Base-by-base conservation (phyloP, 1,139 yeast genomes). In the Blastobotrys apis region DNA sequence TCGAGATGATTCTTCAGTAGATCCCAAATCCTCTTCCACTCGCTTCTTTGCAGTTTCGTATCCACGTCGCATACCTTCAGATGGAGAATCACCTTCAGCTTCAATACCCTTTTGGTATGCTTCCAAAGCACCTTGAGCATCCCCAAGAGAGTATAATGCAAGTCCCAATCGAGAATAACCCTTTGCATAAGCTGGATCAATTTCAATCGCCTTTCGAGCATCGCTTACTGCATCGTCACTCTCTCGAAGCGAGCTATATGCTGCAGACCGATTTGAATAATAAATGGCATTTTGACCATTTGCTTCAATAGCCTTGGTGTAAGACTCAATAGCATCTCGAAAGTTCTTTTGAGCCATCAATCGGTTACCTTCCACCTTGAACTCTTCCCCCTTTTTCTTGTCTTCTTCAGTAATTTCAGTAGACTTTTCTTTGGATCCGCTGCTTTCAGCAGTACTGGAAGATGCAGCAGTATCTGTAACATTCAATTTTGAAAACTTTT, bases 211-310 rank as follows among this genome's bases (percentile, higher is more conserved):
- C 48, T 72, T 70, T 59, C 81, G 75, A 26, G 98, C 96, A 64
- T 92, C 99, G 36, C 69, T 71, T 37, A 84, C 78, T 1, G 99
- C 98, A 53, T 76, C 71, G 15, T 78, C 83, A 60, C 85, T 92
- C 51, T 86, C 73, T 49, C 80, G 75, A 37, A 77, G 63, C 6
- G 95, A 86, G 15, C 95, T 85, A 65, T 84, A 80, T 4, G 98
- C 98, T 40, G 99, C 98, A 15, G 99, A 97, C 63, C 99, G 80
- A 71, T 92, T 92, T 29, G 97, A 88, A 52, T 77, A 78, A 67
- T 83, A 94, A 22, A 94, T 85, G 13, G 88, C 90, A 63, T 88
- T 88, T 13, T 74, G 64, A 42, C 87, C 78, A 52, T 81, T 76
- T 45, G 83, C 67, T 26, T 69, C 79, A 52, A 90, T 79, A n/a